Evolutionary conservation across 2,329 filamentous ascomycete species (phyloP), one percentile per base, ranked within the genome.

Genomic region (Teratosphaeria epicoccoides): DNA sequence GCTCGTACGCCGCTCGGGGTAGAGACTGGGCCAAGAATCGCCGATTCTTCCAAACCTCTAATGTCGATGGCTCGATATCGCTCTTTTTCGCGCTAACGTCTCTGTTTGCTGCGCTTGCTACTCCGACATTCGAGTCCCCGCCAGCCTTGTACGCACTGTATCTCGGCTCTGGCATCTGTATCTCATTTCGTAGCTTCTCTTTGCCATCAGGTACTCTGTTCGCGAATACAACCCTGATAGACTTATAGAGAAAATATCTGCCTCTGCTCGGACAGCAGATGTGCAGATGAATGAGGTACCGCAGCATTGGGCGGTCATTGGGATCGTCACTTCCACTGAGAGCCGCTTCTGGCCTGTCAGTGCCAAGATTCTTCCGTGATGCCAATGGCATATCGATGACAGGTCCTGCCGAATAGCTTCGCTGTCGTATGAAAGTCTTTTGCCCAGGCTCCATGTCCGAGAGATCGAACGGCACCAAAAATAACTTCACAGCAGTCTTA

Each of bases 401-500:
- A 2, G 88, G 86, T 0, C 88, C 88, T 9, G 86, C 82, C 0
- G 89, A 95, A 68, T 95, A 97, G 67, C 87, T 93, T 54, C 93
- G 84, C 70, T 98, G 93, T 25, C 93, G 82, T 55, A 98, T 85
- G 61, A 97, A 97, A 0, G 93, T 98, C 69, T 97, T 97, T 14
- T 88, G 94, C 0, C 89, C 89, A 0, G 88, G 80, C 55, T 93
- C 85, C 91, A 98, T 98, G 49, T 88, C 91, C 1, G 82, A 78
- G 1, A 98, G 75, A 65, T 97, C 89, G 61, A 97, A 98, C 0
- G 91, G 93, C 2, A 98, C 82, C 23, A 97, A 76, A 61, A 97
- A 97, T 0, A 98, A 75, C 68, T 98, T 97, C 50, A 97, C 91
- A 1, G 93, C 93, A 3, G 93, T 97, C 66, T 97, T 97, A 72